Base-by-base conservation (phyloP, 2,329 filamentous ascomycete genomes). In the Pseudogymnoascus sp. region DNA sequence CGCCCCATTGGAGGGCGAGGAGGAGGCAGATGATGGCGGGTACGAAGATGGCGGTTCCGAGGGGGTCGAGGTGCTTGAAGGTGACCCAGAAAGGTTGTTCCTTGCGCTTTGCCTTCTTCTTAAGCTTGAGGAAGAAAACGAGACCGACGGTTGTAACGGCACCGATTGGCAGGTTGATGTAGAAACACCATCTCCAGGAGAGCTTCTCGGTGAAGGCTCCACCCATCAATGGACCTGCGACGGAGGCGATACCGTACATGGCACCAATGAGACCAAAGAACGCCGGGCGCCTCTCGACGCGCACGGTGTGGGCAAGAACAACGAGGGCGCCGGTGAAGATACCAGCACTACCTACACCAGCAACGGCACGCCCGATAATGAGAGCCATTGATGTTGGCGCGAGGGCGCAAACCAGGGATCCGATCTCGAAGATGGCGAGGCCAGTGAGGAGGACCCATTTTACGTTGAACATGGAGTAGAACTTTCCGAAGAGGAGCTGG, bases 11-110 rank as follows among this genome's bases (percentile, higher is more conserved):
- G 9, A 68, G 63, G 33, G 66, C 66, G 9, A 68, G 57, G 8
- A 67, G 74, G 3, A 79, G 68, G 58, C 72, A 75, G 67, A 76
- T 24, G 70, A 69, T 31, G 54, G 57, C 63, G 24, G 65, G 61
- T 13, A 67, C 63, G 39, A 71, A 63, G 26, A 73, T 59, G 11
- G 69, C 63, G n/a, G 67, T 68, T 1, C 74, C 74, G 24, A 74
- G 63, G 5, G 72, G 63, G 62, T 75, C 73, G 59, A 74, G 70
- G 26, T 66, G 68, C n/a, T 63, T 66, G 9, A 71, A 70, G 60
- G 71, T 70, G 74, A 74, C 76, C 60, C 76, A 73, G 9, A 79
- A 68, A 8, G 76, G 75, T 11, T 79, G 66, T 1, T 78, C 64
- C 9, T 77, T 39, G 33, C 31, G 59, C 10, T 63, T 62, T 0